These are phyloP conservation scores for Ophiostoma himal-ulmi DNA, from an alignment of 2,329 filamentous ascomycete species.

Conservation along the genomic window DNA sequence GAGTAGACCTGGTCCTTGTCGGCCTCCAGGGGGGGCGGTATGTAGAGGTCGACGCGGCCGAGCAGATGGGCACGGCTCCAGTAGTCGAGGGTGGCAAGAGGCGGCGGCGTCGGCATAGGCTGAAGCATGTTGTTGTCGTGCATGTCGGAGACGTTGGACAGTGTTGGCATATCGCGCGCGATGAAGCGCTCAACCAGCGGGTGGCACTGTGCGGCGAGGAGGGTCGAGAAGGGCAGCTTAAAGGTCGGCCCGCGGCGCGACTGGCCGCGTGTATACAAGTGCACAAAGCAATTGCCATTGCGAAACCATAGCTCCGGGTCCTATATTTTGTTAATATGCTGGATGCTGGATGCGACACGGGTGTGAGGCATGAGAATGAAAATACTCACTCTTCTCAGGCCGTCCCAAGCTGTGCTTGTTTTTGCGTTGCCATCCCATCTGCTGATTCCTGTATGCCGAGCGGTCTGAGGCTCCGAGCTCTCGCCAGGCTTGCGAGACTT, in stretches of 20 bases:
- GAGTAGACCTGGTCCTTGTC: slow-evolving; percentile 50
- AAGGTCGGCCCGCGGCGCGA: slow-evolving; percentile 63
- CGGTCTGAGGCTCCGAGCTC: slow-evolving; percentile 27
- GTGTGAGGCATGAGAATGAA: not conserved
- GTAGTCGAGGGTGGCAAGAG: slow-evolving; percentile 22
- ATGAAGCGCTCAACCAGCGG: slow-evolving; percentile 54
- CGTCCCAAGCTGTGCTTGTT: slow-evolving; percentile 43
- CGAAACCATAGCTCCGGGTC: slow-evolving; percentile 66
- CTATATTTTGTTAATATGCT: slow-evolving; percentile 39
- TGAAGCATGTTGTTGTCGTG: slow-evolving; percentile 20
- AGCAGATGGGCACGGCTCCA: slow-evolving; percentile 23
- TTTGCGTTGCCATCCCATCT: slow-evolving; percentile 48
- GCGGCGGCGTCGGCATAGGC: slow-evolving; percentile 29
- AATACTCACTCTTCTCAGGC: slow-evolving; percentile 41
- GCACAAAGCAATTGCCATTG: slow-evolving; percentile 62
- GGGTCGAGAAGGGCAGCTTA: slow-evolving; percentile 52
- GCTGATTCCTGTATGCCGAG: slow-evolving; percentile 34
- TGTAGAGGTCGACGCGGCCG: slow-evolving; percentile 54
- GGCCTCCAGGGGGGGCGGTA: slow-evolving; percentile 55
- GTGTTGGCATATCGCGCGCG: slow-evolving; percentile 31
- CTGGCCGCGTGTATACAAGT: slow-evolving; percentile 61
- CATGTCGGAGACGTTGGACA: slow-evolving; percentile 16
- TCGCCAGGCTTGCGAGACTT: slow-evolving; percentile 35
- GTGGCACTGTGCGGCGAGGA: slow-evolving; percentile 54
- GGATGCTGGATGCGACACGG: not conserved